Conservation (phyloP, 2,329 filamentous ascomycete species). For the Penicillium sp. region DNA sequence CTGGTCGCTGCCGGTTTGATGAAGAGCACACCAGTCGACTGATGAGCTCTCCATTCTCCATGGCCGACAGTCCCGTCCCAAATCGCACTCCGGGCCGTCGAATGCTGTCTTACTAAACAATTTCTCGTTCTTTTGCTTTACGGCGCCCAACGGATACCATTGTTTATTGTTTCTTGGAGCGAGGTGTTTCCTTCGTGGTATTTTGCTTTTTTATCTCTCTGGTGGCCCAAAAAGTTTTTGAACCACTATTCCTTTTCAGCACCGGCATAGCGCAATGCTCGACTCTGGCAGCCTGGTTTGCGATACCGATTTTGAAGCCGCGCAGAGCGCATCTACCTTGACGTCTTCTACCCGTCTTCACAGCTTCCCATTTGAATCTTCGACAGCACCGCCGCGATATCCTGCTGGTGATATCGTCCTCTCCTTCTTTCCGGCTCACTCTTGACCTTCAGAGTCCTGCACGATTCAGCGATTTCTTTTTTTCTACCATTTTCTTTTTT, state of each 20-base stretch:
- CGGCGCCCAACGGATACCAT: constrained; percentile 17
- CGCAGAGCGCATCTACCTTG: constrained; percentile 7
- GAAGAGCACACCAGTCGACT: constrained; percentile 30
- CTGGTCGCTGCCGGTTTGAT: constrained; percentile 46
- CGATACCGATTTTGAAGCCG: constrained; percentile 6
- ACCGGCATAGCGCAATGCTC: constrained; percentile 13
- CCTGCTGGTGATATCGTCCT: constrained; percentile 17
- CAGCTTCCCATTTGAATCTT: constrained; percentile 4
- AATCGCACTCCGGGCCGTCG: constrained; percentile 41
- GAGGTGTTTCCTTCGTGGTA: constrained; percentile 22
- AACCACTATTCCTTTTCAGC: constrained; percentile 17
- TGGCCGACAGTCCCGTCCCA: constrained; percentile 31
- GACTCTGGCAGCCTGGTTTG: constrained; percentile 11
- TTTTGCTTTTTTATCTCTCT: constrained; percentile 9
- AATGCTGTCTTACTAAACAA: constrained; percentile 44
- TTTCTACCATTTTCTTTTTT: background rate
- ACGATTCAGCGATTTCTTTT: constrained; percentile 14
- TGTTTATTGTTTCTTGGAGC: constrained; percentile 25
- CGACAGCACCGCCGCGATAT: background rate
- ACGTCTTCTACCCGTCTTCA: background rate
- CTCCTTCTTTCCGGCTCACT: constrained; percentile 2
- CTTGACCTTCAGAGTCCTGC: constrained; percentile 7
- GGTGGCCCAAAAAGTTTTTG: constrained; percentile 8
- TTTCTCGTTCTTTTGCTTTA: constrained; percentile 4
- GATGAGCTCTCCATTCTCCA: constrained; percentile 37